Percentiles rank a stretch among this genome's conserved stretches.
Evolutionary conservation across 108 stramenopile species (phyloP).

Genomic region (Halocafeteria seosinensis): DNA sequence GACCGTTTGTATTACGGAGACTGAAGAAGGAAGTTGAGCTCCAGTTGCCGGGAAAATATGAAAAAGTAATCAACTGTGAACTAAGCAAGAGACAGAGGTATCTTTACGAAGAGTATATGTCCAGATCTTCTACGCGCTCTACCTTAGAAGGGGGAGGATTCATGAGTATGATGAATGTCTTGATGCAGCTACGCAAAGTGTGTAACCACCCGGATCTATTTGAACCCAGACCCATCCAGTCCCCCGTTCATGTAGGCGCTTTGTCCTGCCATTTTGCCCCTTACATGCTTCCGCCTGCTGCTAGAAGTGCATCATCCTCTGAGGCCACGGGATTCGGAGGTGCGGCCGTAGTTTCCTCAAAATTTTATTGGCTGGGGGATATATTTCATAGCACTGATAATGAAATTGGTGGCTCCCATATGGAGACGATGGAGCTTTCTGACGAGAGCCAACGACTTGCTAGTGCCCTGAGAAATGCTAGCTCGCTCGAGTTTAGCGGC

Average conservation of each 20-base stretch:
- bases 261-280: no score
- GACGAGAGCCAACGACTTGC: no score
- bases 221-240: slow-evolving; percentile 72
- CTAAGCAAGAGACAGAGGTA: slow-evolving; percentile 77
- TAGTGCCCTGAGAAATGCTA: no score
- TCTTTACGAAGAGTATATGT: slow-evolving; percentile 93
- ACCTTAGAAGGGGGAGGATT: slow-evolving; percentile 42
- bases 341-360: no score
- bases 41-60: slow-evolving; percentile 85
- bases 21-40: slow-evolving; percentile 89
- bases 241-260: slow-evolving; percentile 57
- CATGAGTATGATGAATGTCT: slow-evolving; percentile 97
- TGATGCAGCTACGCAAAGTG: slow-evolving; percentile 95
- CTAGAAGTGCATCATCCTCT: no score
- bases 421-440: no score
- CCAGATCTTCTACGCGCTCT: slow-evolving; percentile 67
- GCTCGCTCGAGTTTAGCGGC: no score
- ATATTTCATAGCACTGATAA: no score
- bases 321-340: no score
- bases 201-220: slow-evolving; percentile 98
- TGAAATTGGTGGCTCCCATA: no score
- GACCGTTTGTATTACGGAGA: slow-evolving; percentile 81
- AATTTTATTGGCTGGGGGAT: no score
- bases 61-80: slow-evolving; percentile 75
- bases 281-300: no score